phyloP scores from a whole-genome alignment of 768 basidiomycete genomes.

The Boletus speciosus region DNA sequence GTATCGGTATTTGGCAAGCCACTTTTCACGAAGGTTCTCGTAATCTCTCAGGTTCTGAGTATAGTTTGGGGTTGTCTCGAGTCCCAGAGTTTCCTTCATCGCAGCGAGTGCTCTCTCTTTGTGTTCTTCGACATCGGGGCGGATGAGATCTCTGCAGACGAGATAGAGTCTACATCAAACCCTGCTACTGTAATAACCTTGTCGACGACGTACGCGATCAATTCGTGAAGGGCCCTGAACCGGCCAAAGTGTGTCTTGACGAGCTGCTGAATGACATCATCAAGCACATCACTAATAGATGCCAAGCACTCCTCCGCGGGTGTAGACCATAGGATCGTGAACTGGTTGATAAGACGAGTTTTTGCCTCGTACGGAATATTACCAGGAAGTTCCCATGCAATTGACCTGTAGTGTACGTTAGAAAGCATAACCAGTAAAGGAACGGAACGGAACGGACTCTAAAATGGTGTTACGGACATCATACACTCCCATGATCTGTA shows the following conservation, averaged over 20 bases:
- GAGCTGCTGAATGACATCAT: constrained; percentile 26
- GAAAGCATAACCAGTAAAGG: neutral
- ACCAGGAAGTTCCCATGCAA: constrained; percentile 42
- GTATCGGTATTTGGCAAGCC: constrained; percentile 24
- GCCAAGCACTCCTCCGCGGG: constrained; percentile 37
- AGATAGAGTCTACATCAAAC: neutral
- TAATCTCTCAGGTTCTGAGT: constrained; percentile 35
- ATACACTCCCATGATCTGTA: constrained; percentile 24
- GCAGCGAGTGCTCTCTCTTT: constrained; percentile 20
- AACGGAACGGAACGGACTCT: constrained; percentile 27
- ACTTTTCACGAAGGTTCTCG: constrained; percentile 16
- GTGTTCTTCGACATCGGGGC: constrained; percentile 27
- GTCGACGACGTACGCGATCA: constrained; percentile 33
- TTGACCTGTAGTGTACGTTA: constrained; percentile 27
- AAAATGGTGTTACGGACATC: constrained; percentile 36
- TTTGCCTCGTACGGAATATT: constrained; percentile 42
- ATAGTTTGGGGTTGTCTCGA: constrained; percentile 40
- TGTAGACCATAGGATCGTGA: constrained; percentile 34
- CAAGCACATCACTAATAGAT: constrained; percentile 30
- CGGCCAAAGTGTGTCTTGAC: constrained; percentile 38
- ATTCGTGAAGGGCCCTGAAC: constrained; percentile 34
- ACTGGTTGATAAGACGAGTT: constrained; percentile 32
- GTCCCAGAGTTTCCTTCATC: constrained; percentile 32
- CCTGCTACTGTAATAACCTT: neutral
- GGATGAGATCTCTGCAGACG: constrained; percentile 26